phyloP scores from a whole-genome alignment of 1,284 basidiomycete genomes.

The Vanrija pseudolonga region DNA sequence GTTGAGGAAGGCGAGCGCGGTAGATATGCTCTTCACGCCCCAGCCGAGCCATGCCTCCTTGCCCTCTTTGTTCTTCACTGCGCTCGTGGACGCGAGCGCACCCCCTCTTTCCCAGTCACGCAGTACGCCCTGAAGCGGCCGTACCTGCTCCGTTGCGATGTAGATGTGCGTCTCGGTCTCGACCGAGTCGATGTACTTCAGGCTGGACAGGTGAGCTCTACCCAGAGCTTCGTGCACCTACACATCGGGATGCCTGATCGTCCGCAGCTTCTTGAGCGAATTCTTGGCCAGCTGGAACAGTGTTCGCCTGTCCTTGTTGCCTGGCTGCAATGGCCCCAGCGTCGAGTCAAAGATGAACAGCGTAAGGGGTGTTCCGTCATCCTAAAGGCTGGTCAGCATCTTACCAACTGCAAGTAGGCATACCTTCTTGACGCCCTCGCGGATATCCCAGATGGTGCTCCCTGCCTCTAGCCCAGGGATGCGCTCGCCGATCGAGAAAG shows the following conservation, averaged over 20 bases:
- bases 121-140: constrained; percentile 67
- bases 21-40: constrained; percentile 86
- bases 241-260: constrained; percentile 90
- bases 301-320: constrained; percentile 56
- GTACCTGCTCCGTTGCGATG: constrained; percentile 91
- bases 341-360: constrained; percentile 82
- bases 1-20: constrained; percentile 87
- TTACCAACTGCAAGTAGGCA: constrained; percentile 23
- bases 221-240: constrained; percentile 15
- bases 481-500: constrained; percentile 78
- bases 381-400: constrained; percentile 54
- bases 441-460: constrained; percentile 72
- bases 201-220: constrained; percentile 31
- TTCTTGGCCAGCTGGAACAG: constrained; percentile 80
- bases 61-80: constrained; percentile 55
- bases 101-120: constrained; percentile 55
- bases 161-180: constrained; percentile 84
- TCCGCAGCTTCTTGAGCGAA: constrained; percentile 82
- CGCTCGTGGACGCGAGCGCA: constrained; percentile 19
- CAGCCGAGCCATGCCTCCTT: constrained; percentile 88
- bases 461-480: constrained; percentile 63
- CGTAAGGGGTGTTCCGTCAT: constrained; percentile 77
- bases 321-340: constrained; percentile 45
- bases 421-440: constrained; percentile 84
- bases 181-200: constrained; percentile 89